Conservation (phyloP, 495 filamentous ascomycete species). For the Podospora comata region DNA sequence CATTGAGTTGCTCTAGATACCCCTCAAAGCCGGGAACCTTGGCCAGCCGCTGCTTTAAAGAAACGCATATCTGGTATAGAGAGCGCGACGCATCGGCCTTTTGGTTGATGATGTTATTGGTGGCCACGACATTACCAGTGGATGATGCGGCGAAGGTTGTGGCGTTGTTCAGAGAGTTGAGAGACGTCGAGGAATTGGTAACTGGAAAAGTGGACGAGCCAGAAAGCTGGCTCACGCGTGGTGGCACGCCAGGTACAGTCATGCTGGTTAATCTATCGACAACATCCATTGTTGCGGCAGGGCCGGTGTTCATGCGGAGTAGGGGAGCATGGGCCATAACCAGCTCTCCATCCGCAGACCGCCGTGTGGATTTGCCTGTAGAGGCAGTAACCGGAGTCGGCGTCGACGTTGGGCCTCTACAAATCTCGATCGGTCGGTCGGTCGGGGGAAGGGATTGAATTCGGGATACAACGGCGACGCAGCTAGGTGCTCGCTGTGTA, state of each 20-base stretch:
- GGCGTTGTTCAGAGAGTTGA: constrained; percentile 46
- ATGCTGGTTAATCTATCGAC: constrained; percentile 35
- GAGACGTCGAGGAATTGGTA: constrained; percentile 46
- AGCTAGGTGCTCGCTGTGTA: not conserved
- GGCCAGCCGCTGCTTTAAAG: constrained; percentile 71
- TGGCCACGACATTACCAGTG: constrained; percentile 62
- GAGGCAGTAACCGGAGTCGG: constrained; percentile 15
- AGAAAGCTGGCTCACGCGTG: constrained; percentile 52
- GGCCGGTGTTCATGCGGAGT: constrained; percentile 51
- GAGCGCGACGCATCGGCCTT: constrained; percentile 82
- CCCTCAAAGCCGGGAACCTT: constrained; percentile 78
- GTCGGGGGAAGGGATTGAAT: not conserved
- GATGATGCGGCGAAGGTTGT: constrained; percentile 36
- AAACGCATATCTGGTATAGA: constrained; percentile 91
- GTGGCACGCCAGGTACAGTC: constrained; percentile 43
- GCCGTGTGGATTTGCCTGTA: constrained; percentile 19
- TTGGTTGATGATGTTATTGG: constrained; percentile 92
- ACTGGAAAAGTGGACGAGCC: constrained; percentile 49
- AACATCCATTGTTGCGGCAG: constrained; percentile 41
- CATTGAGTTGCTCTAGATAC: constrained; percentile 62
- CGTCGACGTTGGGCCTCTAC: not conserved
- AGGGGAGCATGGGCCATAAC: constrained; percentile 51
- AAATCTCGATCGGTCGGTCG: constrained; percentile 12
- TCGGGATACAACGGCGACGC: not conserved
- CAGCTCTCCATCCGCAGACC: constrained; percentile 39